Evolutionary conservation across 768 basidiomycete genomes (phyloP), one percentile per base, ranked within the genome.

Genomic region (Agaricus subrufescens): DNA sequence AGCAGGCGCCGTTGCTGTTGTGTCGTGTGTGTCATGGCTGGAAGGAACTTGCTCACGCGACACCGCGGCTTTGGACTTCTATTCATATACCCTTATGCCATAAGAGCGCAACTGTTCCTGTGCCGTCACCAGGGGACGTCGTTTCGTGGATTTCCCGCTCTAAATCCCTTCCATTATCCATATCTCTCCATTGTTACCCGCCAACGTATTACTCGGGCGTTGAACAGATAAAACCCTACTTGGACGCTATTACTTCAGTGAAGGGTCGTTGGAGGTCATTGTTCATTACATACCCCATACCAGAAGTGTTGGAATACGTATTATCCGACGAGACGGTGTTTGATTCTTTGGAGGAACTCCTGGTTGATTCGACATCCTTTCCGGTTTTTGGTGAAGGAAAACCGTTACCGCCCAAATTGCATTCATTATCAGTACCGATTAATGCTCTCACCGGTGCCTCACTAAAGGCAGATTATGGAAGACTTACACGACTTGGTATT

Each of bases 1-100:
- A 43, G 19, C 55, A 60, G 31, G 52, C 62, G 1, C 63, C 65
- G 3, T 34, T 63, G 1, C 52, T 64, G 11, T 56, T 66, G n/a
- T 57, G 53, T 0, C 59, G 48, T 2, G 42, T 66, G 23, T 64
- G 60, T 47, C 52, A 50, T n/a, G 23, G 27, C 8, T 66, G 65
- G 65, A 58, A 63, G 2, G 40, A 53, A 23, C 46, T 61, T 29
- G 59, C 58, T 6, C 38, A 44, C 25, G 25, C 54, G n/a, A 64
- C 63, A 8, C 60, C 61, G 3, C 27, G 43, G 0, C 52, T 66
- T 14, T 66, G 63, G 65, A 44, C 59, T 0, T 46, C 52, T 12
- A 58, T 65, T 46, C 60, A 62, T 29, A 56, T 65, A 23, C 50
- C 4, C 29, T 4, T 46, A 3, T 5, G 10, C 4, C 5, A 2